Base-by-base conservation (phyloP, 2,329 filamentous ascomycete genomes). In the Pestalotiopsis sp. region DNA sequence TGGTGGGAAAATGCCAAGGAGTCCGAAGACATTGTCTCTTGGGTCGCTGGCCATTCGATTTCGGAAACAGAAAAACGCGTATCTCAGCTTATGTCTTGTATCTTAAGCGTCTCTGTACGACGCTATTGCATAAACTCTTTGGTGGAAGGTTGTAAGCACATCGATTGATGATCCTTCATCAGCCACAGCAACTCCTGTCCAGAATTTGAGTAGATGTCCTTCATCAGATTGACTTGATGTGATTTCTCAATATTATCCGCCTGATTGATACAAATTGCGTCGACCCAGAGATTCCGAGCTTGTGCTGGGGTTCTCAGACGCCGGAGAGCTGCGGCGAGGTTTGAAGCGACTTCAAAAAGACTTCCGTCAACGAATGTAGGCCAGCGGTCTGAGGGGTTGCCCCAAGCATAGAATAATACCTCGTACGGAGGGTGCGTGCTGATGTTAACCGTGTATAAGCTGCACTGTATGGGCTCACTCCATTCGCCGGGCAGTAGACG, bases 221-320 rank as follows among this genome's bases (percentile, higher is more conserved):
- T 44, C 62, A 68, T 66, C 5, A 66, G n/a, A 35, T 60, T 48
- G 13, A 68, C 55, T 38, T 68, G 66, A 55, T 39, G 52, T 2
- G 30, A 48, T 26, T 67, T 68, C 35, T 68, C 62, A 5, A 26
- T 10, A 2, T 48, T 24, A 9, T 66, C 62, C 2, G 60, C 60
- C 39, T 67, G 66, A 10, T 67, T 67, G 24, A 67, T 67, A 26
- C 66, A 64, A 9, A 68, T 6, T 7, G 66, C 66, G 13, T 68
- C 62, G 5, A 39, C 63, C 52, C 66, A 68, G 2, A 68, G 7
- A 10, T 65, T 0, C 7, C 58, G 13, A n/a, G 9, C 35, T 10
- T 30, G 30, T 0, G 2, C 30, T 22, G 20, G 1, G 9, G 26
- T 26, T 26, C 55, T 26, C 48, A 68, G 20, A 10, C 62, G 55